Conservation (phyloP, 345 rosid genomes). For the Mangifera indica region DNA sequence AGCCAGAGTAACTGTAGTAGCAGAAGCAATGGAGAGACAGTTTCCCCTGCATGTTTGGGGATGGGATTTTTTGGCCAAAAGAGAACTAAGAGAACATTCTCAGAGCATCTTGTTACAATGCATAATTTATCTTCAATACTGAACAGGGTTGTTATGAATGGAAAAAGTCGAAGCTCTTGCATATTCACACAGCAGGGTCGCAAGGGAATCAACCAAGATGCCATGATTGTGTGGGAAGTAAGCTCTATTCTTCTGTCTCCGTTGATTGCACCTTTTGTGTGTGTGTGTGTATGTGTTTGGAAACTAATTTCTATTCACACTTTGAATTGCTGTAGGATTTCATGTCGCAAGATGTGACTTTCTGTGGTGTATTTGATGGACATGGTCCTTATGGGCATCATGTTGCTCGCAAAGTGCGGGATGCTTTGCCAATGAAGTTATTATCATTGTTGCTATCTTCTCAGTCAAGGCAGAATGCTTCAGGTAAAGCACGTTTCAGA, state of each 20-base stretch:
- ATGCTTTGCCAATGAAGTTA: conserved; percentile 76
- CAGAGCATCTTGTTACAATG: conserved; percentile 54
- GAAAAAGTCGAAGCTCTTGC: conserved; percentile 84
- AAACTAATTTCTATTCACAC: conserved; percentile 9
- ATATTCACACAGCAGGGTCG: conserved; percentile 97
- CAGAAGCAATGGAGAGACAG: conserved; percentile 67
- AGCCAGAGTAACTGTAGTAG: conserved; percentile 77
- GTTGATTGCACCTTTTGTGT: conserved; percentile 15
- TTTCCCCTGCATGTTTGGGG: conserved; percentile 54
- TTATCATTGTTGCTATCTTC: conserved; percentile 55
- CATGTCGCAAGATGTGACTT: conserved; percentile 80
- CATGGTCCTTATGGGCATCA: conserved; percentile 99
- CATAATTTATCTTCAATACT: conserved; percentile 76
- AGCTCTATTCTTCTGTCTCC: conserved; percentile 33
- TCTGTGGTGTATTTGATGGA: conserved; percentile 97
- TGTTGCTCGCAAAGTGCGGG: conserved; percentile 96
- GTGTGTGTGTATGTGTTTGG: conserved; percentile 2
- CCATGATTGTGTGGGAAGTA: conserved; percentile 99
- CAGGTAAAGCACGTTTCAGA: conserved; percentile 49
- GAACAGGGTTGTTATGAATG: conserved; percentile 68
- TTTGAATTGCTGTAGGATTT: conserved; percentile 64
- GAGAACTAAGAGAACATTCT: conserved; percentile 65
- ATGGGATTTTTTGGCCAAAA: conserved; percentile 65
- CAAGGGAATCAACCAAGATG: conserved; percentile 96
- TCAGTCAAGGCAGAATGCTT: conserved; percentile 52